Base-by-base conservation (phyloP, 2,329 filamentous ascomycete genomes). In the Aspergillus novoparasiticus region DNA sequence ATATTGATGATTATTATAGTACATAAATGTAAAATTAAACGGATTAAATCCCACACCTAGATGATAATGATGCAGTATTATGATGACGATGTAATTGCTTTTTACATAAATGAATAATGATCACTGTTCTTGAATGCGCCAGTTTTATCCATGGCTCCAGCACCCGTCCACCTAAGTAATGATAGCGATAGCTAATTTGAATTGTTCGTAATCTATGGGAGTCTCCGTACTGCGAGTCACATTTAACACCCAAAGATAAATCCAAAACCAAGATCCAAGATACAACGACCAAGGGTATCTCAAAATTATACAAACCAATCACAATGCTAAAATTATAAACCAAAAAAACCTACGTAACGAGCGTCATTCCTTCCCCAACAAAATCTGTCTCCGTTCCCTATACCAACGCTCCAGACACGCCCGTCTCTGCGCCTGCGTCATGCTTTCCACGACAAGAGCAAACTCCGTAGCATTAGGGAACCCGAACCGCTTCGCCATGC, bases 371-470 rank as follows among this genome's bases (percentile, higher is more conserved):
- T 39, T n/a, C 51, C 32, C 61, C 34, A 64, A 26, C 30, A 79
- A 63, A 23, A 80, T 81, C 64, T 85, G 84, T 73, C 87, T 84
- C 66, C 94, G 83, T 69, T 83, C 83, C 66, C 82, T 80, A 81
- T 98, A 98, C 77, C 97, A 98, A 3, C 81, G 82, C 61, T 96
- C 91, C 30, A 98, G 81, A 76, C 88, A 94, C 68, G 90, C 88
- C 65, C 91, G 85, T 72, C 94, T 82, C 79, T 95, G 85, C 72
- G 90, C 91, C 75, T 94, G 91, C 53, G 91, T 96, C 92, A 93
- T 96, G 16, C 89, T 87, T 78, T 98, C 95, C 3, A 98, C 94
- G 16, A 93, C 88, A 43, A 97, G 81, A 4, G 94, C 95, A 83
- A 98, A 98, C 65, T 95, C 90, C 0, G 88, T 91, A 1, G 90